Conservation (phyloP, 495 filamentous ascomycete genomes). For the Cercophora samala region DNA sequence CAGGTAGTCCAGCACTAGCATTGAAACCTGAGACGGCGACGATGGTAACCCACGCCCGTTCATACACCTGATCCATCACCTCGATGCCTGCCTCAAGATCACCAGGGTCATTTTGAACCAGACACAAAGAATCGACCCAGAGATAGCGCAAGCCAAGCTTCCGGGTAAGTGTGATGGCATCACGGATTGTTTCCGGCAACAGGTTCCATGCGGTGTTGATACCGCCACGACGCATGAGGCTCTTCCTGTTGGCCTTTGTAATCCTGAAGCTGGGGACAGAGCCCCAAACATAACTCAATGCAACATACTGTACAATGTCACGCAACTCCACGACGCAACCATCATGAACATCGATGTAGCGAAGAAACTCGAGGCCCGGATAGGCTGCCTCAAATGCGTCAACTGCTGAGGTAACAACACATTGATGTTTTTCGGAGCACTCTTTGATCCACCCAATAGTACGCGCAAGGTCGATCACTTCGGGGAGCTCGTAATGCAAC, state of each 20-base stretch:
- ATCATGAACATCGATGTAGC: neutral
- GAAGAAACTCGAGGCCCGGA: neutral
- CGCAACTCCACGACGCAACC: constrained; percentile 5
- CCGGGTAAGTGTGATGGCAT: constrained; percentile 5
- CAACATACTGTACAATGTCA: neutral
- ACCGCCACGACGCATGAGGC: neutral
- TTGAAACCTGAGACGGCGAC: constrained; percentile 15
- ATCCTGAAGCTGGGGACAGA: constrained; percentile 6
- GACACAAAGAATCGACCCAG: constrained; percentile 21
- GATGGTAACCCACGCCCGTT: constrained; percentile 11
- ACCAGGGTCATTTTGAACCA: constrained; percentile 13
- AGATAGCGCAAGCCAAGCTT: constrained; percentile 15
- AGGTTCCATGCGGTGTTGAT: neutral
- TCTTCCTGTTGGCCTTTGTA: neutral
- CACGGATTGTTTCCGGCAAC: constrained; percentile 9
- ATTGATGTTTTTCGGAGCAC: neutral
- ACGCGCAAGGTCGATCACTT: neutral
- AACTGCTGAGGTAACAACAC: neutral
- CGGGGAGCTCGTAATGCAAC: neutral
- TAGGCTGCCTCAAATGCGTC: neutral
- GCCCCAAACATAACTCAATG: constrained; percentile 18
- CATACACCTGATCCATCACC: constrained; percentile 16
- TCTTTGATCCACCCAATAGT: neutral
- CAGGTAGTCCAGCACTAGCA: constrained; percentile 13
- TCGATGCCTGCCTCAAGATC: constrained; percentile 5